Evolutionary conservation across 2,329 filamentous ascomycete species (phyloP), one percentile per base, ranked within the genome.

Genomic region (Colletotrichum spaethianum): DNA sequence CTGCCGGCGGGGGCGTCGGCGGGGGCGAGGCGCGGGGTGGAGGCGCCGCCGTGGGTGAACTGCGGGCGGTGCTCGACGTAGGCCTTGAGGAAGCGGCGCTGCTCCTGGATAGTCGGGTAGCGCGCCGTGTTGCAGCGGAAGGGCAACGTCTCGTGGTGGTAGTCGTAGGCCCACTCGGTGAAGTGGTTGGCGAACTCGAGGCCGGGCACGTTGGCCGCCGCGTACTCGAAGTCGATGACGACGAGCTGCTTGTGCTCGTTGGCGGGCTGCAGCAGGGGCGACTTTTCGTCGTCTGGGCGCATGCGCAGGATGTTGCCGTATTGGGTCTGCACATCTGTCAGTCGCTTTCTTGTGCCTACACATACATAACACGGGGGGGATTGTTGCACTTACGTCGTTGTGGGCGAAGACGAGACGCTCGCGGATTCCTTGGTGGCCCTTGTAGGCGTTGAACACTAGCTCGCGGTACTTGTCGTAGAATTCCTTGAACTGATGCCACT

Each of bases 191-290:
- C 96, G 80, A 99, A 98, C 82, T 99, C 96, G 20, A 94, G 87
- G 1, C 95, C 96, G 0, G 91, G 91, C 0, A 92, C 87, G 80
- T 98, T 99, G 69, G 96, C 95, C 2, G 92, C 95, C 1, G 96
- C 93, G 80, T 99, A 99, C 79, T 99, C 96, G 78, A 99, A 99
- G 81, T 99, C 96, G 78, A 99, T 99, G 74, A 99, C 96, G 20
- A 98, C 89, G 18, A 99, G 89, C 82, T 97, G 96, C 82, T 97
- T 98, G 84, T 99, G 96, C 76, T 96, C 92, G 82, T 98, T 98
- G 70, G 93, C 92, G 0, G 96, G 95, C 61, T 96, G 90, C 14
- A 98, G 88, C 9, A 98, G 89, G 0, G 96, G 96, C 0, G 95
- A 98, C 76, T 95, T 92, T 75, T 94, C 89, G 80, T 91, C 88